phyloP scores from a whole-genome alignment of 2,329 filamentous ascomycete species.

The Claviceps monticola region DNA sequence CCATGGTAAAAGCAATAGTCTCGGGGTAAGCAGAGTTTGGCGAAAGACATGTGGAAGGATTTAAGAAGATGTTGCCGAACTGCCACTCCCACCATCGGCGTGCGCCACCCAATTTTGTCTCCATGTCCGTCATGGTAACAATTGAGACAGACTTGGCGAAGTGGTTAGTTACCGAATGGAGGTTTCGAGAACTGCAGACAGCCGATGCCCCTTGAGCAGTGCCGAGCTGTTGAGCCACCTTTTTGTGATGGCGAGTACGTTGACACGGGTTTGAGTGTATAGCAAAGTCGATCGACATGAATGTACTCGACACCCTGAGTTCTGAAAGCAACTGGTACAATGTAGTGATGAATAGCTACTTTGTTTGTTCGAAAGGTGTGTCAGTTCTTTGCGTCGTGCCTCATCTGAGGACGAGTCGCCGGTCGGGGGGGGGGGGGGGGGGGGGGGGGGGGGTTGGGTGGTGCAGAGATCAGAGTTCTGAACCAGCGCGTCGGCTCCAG shows the following conservation, averaged over 20 bases:
- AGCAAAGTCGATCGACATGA: neutral
- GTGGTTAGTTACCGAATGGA: constrained; percentile 7
- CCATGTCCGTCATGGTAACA: neutral
- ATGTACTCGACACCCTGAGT: constrained; percentile 1
- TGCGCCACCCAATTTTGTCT: constrained; percentile 5
- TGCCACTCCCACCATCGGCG: constrained; percentile 5
- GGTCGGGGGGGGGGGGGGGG: too few relatives aligned
- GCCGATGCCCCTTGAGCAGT: constrained; percentile 2
- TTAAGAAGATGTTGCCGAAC: constrained; percentile 15
- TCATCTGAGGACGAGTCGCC: neutral
- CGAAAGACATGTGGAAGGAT: constrained; percentile 17
- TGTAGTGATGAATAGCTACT: neutral
- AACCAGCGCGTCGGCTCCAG: constrained; percentile 1
- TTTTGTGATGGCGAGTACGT: neutral
- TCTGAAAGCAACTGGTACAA: constrained; percentile 5
- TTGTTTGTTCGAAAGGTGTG: neutral
- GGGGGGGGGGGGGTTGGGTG: neutral
- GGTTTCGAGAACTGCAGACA: constrained; percentile 6
- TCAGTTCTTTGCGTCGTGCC: too few relatives aligned
- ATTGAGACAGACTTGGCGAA: constrained; percentile 4
- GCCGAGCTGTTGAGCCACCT: neutral
- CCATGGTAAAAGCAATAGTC: constrained; percentile 20
- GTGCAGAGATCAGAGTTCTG: neutral
- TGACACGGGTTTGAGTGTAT: neutral
- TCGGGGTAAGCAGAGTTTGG: constrained; percentile 9